A percentile compares a stretch with the other conserved stretches of the same genome.
Conservation (phyloP, 2,329 filamentous ascomycete genomes). For the Grosmannia huntii region DNA sequence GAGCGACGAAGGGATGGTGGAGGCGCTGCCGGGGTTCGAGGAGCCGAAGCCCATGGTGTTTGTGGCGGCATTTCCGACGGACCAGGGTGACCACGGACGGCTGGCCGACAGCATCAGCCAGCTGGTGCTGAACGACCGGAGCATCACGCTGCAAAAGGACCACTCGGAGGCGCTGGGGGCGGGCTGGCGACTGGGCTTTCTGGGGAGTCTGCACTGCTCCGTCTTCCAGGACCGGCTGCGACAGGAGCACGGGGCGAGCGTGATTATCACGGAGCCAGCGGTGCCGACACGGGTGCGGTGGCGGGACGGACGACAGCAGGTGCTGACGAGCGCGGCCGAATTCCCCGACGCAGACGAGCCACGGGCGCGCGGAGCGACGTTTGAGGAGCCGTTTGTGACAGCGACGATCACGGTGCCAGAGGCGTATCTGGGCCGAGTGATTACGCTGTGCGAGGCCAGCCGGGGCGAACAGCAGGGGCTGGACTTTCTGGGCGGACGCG, state of each 20-base stretch:
- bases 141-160: slow-evolving; percentile 87
- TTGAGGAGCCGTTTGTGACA: slow-evolving; percentile 54
- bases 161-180: slow-evolving; percentile 86
- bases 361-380: slow-evolving; percentile 28
- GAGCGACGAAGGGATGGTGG: slow-evolving; percentile 51
- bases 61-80: slow-evolving; percentile 88
- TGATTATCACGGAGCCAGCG: slow-evolving; percentile 93
- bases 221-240: slow-evolving; percentile 93
- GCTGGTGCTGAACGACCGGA: slow-evolving; percentile 86
- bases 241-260: slow-evolving; percentile 85
- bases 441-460: slow-evolving; percentile 85
- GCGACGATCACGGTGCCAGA: slow-evolving; percentile 85
- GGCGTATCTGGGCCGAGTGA: slow-evolving; percentile 86
- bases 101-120: slow-evolving; percentile 91
- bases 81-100: slow-evolving; percentile 75
- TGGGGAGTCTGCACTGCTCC: slow-evolving; percentile 97
- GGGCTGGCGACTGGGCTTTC: slow-evolving; percentile 85
- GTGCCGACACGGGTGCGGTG: slow-evolving; percentile 83
- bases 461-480: slow-evolving; percentile 78
- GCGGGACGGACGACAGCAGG: slow-evolving; percentile 60
- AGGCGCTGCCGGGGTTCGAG: slow-evolving; percentile 82
- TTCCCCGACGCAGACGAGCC: slow-evolving; percentile 60
- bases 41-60: slow-evolving; percentile 99
- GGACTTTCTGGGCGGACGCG: slow-evolving; percentile 54
- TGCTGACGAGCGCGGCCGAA: slow-evolving; percentile 75